phyloP scores from a whole-genome alignment of 192 early-diverging fungal genomes.

The Neocallimastix lanati region DNA sequence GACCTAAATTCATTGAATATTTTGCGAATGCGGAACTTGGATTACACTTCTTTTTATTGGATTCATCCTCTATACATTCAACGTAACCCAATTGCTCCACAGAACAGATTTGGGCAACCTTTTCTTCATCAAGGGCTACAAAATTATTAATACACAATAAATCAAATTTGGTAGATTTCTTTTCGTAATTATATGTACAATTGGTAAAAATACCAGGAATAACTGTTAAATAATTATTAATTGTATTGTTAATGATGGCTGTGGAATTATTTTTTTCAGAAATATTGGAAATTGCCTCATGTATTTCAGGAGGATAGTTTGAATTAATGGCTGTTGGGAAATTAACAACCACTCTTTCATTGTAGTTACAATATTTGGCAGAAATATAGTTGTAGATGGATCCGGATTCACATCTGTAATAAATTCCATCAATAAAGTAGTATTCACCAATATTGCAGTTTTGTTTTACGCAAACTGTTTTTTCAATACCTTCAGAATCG shows the following conservation, averaged over 20 bases:
- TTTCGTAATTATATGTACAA: neutral
- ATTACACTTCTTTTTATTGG: neutral
- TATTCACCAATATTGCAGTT: neutral
- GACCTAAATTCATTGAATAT: neutral
- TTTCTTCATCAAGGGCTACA: neutral
- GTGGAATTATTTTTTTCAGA: neutral
- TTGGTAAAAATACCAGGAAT: neutral
- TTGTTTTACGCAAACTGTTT: neutral
- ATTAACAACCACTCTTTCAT: neutral
- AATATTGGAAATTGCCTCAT: neutral
- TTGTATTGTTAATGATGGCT: neutral
- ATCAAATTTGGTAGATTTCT: neutral
- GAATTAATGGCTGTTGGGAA: neutral
- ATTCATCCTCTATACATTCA: neutral
- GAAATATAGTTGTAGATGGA: neutral
- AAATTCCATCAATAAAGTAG: neutral
- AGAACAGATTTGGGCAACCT: neutral
- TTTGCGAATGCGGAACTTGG: neutral
- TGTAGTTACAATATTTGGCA: neutral
- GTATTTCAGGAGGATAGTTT: neutral
- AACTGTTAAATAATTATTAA: neutral
- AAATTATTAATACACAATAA: neutral
- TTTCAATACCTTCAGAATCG: neutral
- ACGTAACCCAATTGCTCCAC: neutral
- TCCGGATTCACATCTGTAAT: neutral